phyloP scores from a whole-genome alignment of 1,284 basidiomycete species.

The Exsudoporus floridanus region DNA sequence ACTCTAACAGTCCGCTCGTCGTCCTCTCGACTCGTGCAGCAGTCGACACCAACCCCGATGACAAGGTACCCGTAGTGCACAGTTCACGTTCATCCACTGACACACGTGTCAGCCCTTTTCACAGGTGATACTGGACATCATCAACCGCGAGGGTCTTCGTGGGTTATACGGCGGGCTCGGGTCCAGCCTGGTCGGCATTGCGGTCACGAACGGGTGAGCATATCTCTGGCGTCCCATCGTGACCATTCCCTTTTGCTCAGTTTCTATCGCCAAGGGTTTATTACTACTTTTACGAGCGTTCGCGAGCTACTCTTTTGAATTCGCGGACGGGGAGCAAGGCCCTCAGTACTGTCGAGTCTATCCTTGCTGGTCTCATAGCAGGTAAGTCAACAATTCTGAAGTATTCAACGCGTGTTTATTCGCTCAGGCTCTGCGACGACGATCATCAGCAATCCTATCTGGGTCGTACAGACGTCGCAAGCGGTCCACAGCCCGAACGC shows the following conservation, averaged over 20 bases:
- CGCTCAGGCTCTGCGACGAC: conserved; percentile 82
- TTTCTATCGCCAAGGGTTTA: conserved; percentile 54
- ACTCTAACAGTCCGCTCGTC: conserved; percentile 72
- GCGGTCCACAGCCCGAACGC: conserved; percentile 61
- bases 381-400: conserved; percentile 43
- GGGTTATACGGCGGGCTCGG: conserved; percentile 89
- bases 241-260: conserved; percentile 3
- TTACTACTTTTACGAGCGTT: conserved; percentile 82
- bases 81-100: neutral
- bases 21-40: conserved; percentile 93
- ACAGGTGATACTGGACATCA: conserved; percentile 69
- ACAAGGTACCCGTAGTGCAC: conserved; percentile 49
- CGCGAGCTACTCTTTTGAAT: conserved; percentile 55
- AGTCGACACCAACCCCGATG: conserved; percentile 79
- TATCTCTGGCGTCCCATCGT: conserved; percentile 11
- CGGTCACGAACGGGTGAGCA: conserved; percentile 84
- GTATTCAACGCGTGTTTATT: neutral
- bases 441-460: conserved; percentile 91
- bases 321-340: conserved; percentile 63
- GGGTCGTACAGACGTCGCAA: conserved; percentile 94
- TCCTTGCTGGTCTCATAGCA: conserved; percentile 86
- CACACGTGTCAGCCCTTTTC: conserved; percentile 45
- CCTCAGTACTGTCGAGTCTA: conserved; percentile 84
- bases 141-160: conserved; percentile 81
- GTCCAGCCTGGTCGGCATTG: conserved; percentile 88